phyloP scores from a whole-genome alignment of 192 early-diverging fungal genomes.

The Haplosporangium gracile region DNA sequence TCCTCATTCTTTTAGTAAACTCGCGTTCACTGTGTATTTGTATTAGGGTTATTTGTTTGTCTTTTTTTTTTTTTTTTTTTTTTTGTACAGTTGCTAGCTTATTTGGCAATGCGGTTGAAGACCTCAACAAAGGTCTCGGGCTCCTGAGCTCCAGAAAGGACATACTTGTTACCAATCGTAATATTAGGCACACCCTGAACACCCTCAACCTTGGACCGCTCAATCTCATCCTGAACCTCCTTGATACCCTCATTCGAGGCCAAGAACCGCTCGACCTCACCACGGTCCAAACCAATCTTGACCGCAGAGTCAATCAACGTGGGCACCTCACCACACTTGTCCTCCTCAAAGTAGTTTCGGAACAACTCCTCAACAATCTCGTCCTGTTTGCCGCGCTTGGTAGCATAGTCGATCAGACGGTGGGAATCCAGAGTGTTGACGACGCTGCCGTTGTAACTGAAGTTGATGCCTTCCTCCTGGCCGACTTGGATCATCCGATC shows the following conservation, averaged over 20 bases:
- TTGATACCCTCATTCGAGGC: conserved; percentile 67
- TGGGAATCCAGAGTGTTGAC: conserved; percentile 77
- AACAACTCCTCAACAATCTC: conserved; percentile 74
- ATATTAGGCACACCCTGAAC: conserved; percentile 82
- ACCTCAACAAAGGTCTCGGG: conserved; percentile 71
- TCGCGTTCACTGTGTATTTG: not conserved
- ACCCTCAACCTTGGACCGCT: conserved; percentile 55
- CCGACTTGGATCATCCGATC: conserved; percentile 67
- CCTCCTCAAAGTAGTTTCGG: conserved; percentile 79
- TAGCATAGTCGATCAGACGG: conserved; percentile 73
- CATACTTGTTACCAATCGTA: conserved; percentile 71
- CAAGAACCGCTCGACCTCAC: conserved; percentile 62
- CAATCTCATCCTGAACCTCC: conserved; percentile 64
- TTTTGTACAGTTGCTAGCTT: not conserved
- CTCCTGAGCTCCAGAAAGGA: conserved; percentile 77
- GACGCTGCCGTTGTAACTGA: conserved; percentile 73
- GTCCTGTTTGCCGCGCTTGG: conserved; percentile 64
- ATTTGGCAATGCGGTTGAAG: conserved; percentile 62
- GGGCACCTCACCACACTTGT: conserved; percentile 73
- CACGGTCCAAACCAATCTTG: conserved; percentile 70
- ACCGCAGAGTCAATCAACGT: conserved; percentile 70
- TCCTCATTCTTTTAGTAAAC: not conserved
- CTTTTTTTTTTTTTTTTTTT: not conserved
- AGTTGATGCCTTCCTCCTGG: conserved; percentile 74
- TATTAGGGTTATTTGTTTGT: not conserved